These are phyloP conservation scores for Chlorella sp. DNA, from an alignment of 139 green algal species.

Conservation along the genomic window DNA sequence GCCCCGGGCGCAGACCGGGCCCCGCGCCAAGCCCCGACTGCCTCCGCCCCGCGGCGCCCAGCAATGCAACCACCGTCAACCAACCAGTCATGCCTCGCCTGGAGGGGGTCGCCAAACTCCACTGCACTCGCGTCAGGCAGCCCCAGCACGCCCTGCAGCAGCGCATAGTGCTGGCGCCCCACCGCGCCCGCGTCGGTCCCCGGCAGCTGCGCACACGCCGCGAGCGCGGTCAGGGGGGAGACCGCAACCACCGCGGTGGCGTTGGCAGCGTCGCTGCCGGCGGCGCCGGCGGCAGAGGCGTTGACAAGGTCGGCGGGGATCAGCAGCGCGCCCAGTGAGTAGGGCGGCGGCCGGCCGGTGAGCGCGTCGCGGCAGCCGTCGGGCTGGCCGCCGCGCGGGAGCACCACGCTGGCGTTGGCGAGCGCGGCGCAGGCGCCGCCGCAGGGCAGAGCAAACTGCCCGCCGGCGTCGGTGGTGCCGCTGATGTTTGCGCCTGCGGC, in stretches of 20 bases:
- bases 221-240: too few species aligned
- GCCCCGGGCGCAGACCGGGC: too few species aligned
- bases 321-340: not conserved
- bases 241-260: too few species aligned
- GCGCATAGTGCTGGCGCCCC: too few species aligned
- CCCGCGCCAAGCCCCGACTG: too few species aligned
- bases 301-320: not conserved
- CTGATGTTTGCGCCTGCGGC: not conserved
- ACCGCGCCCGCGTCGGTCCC: too few species aligned
- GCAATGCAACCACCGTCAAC: too few species aligned
- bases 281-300: not conserved
- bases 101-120: too few species aligned
- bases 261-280: not conserved
- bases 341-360: conserved; percentile 15
- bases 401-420: not conserved
- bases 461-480: conserved; percentile 9
- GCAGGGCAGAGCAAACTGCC: conserved; percentile 16
- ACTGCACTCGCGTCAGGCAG: too few species aligned
- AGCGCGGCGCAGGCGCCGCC: conserved; percentile 1
- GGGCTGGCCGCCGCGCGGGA: not conserved
- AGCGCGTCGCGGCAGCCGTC: conserved; percentile 2
- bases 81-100: too few species aligned
- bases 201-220: too few species aligned
- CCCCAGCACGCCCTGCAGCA: not conserved
- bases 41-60: too few species aligned